These are phyloP conservation scores for Lotus japonicus DNA, from an alignment of 306 rosid genomes.

Conservation along the genomic window DNA sequence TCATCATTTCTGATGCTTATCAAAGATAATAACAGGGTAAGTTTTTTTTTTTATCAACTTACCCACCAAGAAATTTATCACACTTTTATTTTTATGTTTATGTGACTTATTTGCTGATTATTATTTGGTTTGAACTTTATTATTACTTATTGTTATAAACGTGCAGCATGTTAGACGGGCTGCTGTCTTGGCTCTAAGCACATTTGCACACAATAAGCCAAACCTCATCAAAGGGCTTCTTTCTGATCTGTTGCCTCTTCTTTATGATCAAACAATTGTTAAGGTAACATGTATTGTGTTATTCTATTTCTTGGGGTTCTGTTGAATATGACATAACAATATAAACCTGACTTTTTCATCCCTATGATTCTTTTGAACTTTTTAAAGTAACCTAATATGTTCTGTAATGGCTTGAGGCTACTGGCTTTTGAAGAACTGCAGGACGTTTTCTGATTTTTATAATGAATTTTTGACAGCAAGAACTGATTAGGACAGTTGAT, in stretches of 20 bases:
- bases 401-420: not conserved
- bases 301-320: not conserved
- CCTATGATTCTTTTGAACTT: not conserved
- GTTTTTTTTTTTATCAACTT: too few species aligned
- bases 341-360: not conserved
- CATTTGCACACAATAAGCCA: constrained; percentile 98
- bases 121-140: constrained; percentile 26
- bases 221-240: constrained; percentile 94
- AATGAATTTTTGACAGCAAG: constrained; percentile 63
- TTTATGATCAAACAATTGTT: constrained; percentile 93
- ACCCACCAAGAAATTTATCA: not conserved
- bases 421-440: not conserved
- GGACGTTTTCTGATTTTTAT: constrained; percentile 19
- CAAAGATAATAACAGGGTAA: constrained; percentile 87
- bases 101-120: constrained; percentile 8
- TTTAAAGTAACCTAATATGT: not conserved
- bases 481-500: constrained; percentile 92
- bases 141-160: constrained; percentile 19
- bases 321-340: not conserved
- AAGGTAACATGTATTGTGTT: constrained; percentile 47
- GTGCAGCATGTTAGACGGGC: constrained; percentile 99
- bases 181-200: constrained; percentile 95
- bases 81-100: not conserved
- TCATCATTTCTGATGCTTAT: constrained; percentile 95
- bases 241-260: constrained; percentile 91